Base-by-base conservation (phyloP, 805 yeast species). In the Starmerella geochares region DNA sequence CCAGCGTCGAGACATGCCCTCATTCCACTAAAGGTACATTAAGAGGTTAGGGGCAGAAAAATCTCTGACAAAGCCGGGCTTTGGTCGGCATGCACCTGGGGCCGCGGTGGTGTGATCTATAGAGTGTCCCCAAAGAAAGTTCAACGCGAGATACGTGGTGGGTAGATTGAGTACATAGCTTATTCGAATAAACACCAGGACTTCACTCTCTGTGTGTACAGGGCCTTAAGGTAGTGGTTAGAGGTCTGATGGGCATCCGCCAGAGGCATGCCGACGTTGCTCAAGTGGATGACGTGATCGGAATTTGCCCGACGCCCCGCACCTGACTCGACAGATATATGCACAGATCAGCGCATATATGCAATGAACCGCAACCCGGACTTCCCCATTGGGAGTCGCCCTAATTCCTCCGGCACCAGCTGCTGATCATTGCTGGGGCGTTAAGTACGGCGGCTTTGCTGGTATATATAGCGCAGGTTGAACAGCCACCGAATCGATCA, bases 231-330 rank as follows among this genome's bases (percentile, higher is more conserved):
- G n/a, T n/a, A n/a, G n/a, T n/a, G n/a, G n/a, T n/a, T n/a, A n/a
- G n/a, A n/a, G n/a, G n/a, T n/a, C n/a, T n/a, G n/a, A n/a, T n/a
- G n/a, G n/a, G n/a, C n/a, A n/a, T n/a, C n/a, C n/a, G n/a, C n/a
- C n/a, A n/a, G n/a, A n/a, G n/a, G n/a, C n/a, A 40, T 40, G 44
- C 33, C 24, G 7, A 14, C 24, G 24, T 40, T 40, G 44, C 44
- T 40, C 33, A 27, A 16, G 32, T 4, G 9, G 23, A 40, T 27
- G 21, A 40, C 33, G 44, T 40, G 44, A 40, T 40, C 44, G 33
- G 33, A 9, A 17, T 25, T 40, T 40, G 44, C 44, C 24, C 44
- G 32, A 11, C 33, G 32, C 44, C 41, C 44, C 44, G 44, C 44
- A 40, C 44, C 13, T 40, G 44, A 40, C 33, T 17, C 17, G 8